Percentiles rank a stretch among this genome's conserved stretches.
These are phyloP conservation scores for Pichia heedii DNA, from an alignment of 805 yeast species.

Conservation along the genomic window DNA sequence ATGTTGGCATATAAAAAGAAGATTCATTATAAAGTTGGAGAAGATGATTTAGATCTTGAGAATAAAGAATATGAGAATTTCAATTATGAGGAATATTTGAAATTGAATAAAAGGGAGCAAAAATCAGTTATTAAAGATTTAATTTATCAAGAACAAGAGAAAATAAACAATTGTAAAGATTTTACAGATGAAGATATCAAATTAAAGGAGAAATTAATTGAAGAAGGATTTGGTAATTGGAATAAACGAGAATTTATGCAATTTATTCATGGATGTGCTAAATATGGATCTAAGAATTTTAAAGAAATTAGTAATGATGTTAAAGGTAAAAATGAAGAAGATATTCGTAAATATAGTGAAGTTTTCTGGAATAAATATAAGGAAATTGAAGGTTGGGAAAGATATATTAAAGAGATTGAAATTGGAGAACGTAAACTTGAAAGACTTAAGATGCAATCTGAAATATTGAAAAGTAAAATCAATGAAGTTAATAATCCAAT, in stretches of 20 bases:
- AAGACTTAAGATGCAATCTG: constrained; percentile 46
- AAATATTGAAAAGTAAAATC: constrained; percentile 44
- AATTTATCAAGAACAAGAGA: constrained; percentile 41
- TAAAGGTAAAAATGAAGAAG: constrained; percentile 48
- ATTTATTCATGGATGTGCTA: constrained; percentile 61
- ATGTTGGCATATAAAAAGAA: constrained; percentile 54
- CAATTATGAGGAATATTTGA: constrained; percentile 26
- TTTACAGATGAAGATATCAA: constrained; percentile 55
- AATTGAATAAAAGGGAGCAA: constrained; percentile 18
- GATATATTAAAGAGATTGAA: constrained; percentile 63
- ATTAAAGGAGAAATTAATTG: constrained; percentile 43
- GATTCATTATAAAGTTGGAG: constrained; percentile 47
- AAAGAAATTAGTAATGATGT: constrained; percentile 44
- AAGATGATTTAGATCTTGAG: constrained; percentile 48
- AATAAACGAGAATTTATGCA: constrained; percentile 66
- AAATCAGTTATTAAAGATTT: constrained; percentile 24
- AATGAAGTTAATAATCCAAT: constrained; percentile 48
- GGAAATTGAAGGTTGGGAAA: constrained; percentile 62
- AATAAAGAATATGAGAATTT: constrained; percentile 16
- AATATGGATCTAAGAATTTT: constrained; percentile 48
- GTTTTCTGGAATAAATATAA: constrained; percentile 56
- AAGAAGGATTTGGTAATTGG: constrained; percentile 58
- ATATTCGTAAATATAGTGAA: constrained; percentile 48
- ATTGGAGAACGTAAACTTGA: constrained; percentile 61
- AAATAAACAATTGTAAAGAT: constrained; percentile 46